Base-by-base conservation (phyloP, 441 rosid species). In the Eutrema salsugineum region DNA sequence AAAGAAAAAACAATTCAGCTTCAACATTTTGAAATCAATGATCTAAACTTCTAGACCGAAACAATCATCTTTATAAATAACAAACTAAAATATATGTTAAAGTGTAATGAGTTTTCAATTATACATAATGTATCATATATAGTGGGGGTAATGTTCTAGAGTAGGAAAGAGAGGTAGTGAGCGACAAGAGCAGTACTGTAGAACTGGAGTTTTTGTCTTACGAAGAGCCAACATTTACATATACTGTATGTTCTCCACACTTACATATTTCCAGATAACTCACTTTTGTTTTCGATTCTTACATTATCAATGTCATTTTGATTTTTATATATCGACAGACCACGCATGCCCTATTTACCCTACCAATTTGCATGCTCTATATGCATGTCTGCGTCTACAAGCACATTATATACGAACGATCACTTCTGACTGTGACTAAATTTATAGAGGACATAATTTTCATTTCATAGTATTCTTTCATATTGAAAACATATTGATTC, bases 211-310 rank as follows among this genome's bases (percentile, higher is more conserved):
- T 66, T 30, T 39, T 87, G 91, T 86, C 93, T 68, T 20, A 39
- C 60, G 79, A 82, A 84, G 78, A 64, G 77, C 88, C 78, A 79
- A 85, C 93, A 85, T 30, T 46, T 38, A 38, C 15, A 54, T 47
- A 67, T 57, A n/a, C n/a, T n/a, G n/a, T n/a, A 20, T 53, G 73
- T 77, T 72, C 59, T 63, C 71, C 72, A 76, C 78, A 72, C 77
- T 67, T 38, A 81, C 48, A 42, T 71, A 50, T 71, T 62, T 63
- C 47, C 54, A 71, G 43, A 62, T 62, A 38, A 62, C 63, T 51
- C 69, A 19, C 36, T 51, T 62, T 43, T 71, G 54, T 62, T 32
- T 53, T 42, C 12, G 38, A 32, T 71, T 71, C n/a, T 32, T 30
- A 30, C 38, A 12, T 20, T 33, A 20, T 12, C 9, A 28, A 27